Evolutionary conservation across 179 eudicot genomes (phyloP), one percentile per base, ranked within the genome.

Genomic region (Amaranthus tricolor): DNA sequence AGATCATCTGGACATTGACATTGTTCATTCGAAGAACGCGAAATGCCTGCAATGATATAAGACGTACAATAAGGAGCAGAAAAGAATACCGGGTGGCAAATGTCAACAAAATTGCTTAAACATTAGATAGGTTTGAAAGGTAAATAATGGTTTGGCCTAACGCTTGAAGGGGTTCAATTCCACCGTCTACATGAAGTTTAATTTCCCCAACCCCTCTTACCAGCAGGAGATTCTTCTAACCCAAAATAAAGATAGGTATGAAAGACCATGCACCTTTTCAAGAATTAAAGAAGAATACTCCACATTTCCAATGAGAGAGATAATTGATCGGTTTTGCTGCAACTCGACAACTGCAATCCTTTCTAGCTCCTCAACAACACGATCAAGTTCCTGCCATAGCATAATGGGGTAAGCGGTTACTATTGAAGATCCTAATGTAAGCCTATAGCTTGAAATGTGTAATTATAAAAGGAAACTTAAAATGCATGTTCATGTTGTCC

Each of bases 1-100:
- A 94, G 77, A 94, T 94, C 98, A 94, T 94, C 82, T 94, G 98
- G 71, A 92, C 98, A 79, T 92, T 94, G 56, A 92, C 96, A 40
- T 89, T 91, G 74, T 85, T 88, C 9, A 80, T 70, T 43, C 80
- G 91, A 74, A 94, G 90, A 75, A 94, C 98, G 78, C 77, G 81
- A 74, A 94, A 94, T 56, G 83, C 97, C 98, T 94, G 86, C 80
- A 72, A 72, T 51, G 76, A 77, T 48, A 77, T 20, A 68, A 12
- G 6, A 16, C 61, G 19, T 6, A n/a, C 19, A 31, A 67, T 40
- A 56, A 55, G 20, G 15, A 20, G 13, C 68, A 47, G 44, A 64
- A 7, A 43, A 40, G 20, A 40, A 13, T 12, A 52, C 44, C 55
- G 14, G 47, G 8, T 43, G 9, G 20, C 24, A 52, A 55, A 59